Conservation (phyloP, 371 early-diverging fungal genomes). For the Rhizopus microsporus region DNA sequence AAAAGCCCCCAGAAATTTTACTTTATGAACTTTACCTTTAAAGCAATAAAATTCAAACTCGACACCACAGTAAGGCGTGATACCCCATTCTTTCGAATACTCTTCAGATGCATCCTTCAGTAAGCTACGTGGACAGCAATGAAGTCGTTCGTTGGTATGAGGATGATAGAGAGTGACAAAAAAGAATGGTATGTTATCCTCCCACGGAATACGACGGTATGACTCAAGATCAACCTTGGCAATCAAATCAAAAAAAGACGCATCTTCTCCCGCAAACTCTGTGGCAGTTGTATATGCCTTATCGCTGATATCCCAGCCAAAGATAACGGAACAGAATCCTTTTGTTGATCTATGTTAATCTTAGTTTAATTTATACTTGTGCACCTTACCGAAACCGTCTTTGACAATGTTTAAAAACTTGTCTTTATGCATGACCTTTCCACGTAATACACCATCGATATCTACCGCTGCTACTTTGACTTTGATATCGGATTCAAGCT, state of each 20-base stretch:
- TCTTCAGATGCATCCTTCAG: slow-evolving; percentile 54
- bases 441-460: slow-evolving; percentile 78
- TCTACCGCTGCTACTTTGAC: slow-evolving; percentile 73
- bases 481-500: slow-evolving; percentile 46
- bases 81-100: slow-evolving; percentile 46
- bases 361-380: background rate
- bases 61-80: slow-evolving; percentile 68
- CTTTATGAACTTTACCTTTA: slow-evolving; percentile 53
- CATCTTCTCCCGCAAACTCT: slow-evolving; percentile 32
- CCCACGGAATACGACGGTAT: slow-evolving; percentile 77
- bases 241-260: slow-evolving; percentile 66
- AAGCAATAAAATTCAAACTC: slow-evolving; percentile 88
- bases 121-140: slow-evolving; percentile 69
- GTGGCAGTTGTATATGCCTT: slow-evolving; percentile 38
- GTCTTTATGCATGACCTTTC: slow-evolving; percentile 69
- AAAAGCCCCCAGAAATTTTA: background rate
- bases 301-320: slow-evolving; percentile 84
- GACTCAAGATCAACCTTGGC: slow-evolving; percentile 72
- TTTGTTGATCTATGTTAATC: background rate
- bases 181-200: slow-evolving; percentile 75
- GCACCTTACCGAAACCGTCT: slow-evolving; percentile 69
- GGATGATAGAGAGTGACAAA: slow-evolving; percentile 71
- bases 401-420: slow-evolving; percentile 69
- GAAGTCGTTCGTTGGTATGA: slow-evolving; percentile 49
- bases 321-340: slow-evolving; percentile 86